phyloP scores from a whole-genome alignment of 2,329 filamentous ascomycete species.

The Beauveria caledonica region DNA sequence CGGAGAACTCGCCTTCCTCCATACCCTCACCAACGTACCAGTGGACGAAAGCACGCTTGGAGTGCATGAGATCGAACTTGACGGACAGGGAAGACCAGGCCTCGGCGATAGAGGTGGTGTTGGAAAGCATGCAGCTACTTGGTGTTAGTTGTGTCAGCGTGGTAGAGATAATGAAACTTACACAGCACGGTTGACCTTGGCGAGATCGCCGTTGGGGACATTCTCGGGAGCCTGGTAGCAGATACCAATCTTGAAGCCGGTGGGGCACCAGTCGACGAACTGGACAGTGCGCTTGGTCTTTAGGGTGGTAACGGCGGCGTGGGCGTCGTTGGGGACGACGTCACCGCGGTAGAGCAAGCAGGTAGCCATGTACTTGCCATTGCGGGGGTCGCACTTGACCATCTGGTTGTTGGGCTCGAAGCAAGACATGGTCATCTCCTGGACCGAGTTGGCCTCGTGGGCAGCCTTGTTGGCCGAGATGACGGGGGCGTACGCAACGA shows the following conservation, averaged over 20 bases:
- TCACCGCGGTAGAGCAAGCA: slow-evolving; percentile 97
- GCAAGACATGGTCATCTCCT: slow-evolving; percentile 98
- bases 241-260: slow-evolving; percentile 99
- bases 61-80: slow-evolving; percentile 99
- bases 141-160: slow-evolving; percentile 18
- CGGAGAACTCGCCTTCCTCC: slow-evolving; percentile 99
- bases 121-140: slow-evolving; percentile 87
- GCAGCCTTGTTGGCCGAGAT: slow-evolving; percentile 91
- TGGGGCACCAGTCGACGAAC: slow-evolving; percentile 99
- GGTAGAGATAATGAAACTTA: slow-evolving; percentile 43
- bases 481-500: slow-evolving; percentile 91
- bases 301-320: slow-evolving; percentile 84
- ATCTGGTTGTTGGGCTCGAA: slow-evolving; percentile 99
- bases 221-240: slow-evolving; percentile 97
- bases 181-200: slow-evolving; percentile 97
- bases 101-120: slow-evolving; percentile 97
- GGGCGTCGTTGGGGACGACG: slow-evolving; percentile 92
- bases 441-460: slow-evolving; percentile 95
- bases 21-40: slow-evolving; percentile 99
- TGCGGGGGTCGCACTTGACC: slow-evolving; percentile 98
- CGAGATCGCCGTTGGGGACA: slow-evolving; percentile 93
- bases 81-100: slow-evolving; percentile 92
- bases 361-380: slow-evolving; percentile 99
- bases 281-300: slow-evolving; percentile 99
- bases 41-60: slow-evolving; percentile 99